phyloP scores from a whole-genome alignment of 768 basidiomycete genomes.

The Ramaria rubella region DNA sequence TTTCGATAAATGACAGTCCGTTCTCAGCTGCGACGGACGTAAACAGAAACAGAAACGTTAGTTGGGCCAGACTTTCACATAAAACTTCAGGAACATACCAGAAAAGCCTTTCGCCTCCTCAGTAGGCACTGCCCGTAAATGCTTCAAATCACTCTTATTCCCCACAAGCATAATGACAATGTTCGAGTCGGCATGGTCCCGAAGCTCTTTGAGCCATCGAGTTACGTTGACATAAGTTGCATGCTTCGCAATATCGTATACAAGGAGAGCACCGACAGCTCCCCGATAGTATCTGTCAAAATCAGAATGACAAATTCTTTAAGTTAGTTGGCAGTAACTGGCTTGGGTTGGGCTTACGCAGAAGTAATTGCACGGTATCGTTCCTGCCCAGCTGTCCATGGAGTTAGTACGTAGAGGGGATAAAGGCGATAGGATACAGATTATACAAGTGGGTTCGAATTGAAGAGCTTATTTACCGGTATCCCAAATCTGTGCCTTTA shows the following conservation, averaged over 20 bases:
- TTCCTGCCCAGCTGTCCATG: slow-evolving; percentile 72
- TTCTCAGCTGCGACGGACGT: slow-evolving; percentile 61
- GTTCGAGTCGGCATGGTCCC: slow-evolving; percentile 90
- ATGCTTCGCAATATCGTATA: slow-evolving; percentile 93
- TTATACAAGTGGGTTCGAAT: no score
- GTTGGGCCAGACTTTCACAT: background rate
- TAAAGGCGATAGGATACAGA: background rate
- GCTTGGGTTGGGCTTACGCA: slow-evolving; percentile 49
- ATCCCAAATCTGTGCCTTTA: slow-evolving; percentile 99
- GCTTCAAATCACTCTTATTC: slow-evolving; percentile 99
- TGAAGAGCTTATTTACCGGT: slow-evolving; percentile 56
- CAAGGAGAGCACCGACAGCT: slow-evolving; percentile 86
- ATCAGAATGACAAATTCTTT: no score
- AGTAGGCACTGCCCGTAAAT: slow-evolving; percentile 90
- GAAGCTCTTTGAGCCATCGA: slow-evolving; percentile 94
- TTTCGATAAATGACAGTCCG: slow-evolving; percentile 92
- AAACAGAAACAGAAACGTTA: background rate
- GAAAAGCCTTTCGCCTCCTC: slow-evolving; percentile 94
- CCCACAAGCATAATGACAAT: slow-evolving; percentile 96
- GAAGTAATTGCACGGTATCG: slow-evolving; percentile 97
- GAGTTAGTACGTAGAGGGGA: background rate
- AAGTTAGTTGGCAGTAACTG: background rate
- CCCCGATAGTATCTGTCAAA: slow-evolving; percentile 86
- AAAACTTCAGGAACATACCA: slow-evolving; percentile 42
- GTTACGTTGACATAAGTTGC: slow-evolving; percentile 91